Conservation (phyloP, 345 rosid genomes). For the Linum tenue region DNA sequence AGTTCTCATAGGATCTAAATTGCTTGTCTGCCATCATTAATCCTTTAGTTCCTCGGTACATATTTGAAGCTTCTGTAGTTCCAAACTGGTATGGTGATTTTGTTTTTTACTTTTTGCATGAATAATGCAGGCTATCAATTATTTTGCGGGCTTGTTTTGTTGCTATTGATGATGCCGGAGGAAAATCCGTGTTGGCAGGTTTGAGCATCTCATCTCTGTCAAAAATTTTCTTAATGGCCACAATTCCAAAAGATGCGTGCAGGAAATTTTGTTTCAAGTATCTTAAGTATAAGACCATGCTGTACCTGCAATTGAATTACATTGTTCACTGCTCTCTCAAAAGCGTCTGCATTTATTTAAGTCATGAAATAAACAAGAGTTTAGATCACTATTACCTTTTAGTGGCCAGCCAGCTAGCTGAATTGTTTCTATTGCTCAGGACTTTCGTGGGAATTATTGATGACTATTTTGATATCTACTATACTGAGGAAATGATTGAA, state of each 20-base stretch:
- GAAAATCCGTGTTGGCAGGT: slow-evolving; percentile 98
- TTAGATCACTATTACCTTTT: not conserved
- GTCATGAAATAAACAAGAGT: not conserved
- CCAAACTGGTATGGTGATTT: not conserved
- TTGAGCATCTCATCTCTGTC: slow-evolving; percentile 18
- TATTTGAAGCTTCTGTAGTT: no score
- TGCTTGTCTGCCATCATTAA: not conserved
- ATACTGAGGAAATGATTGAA: slow-evolving; percentile 88
- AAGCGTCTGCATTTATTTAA: not conserved
- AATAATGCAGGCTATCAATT: slow-evolving; percentile 89
- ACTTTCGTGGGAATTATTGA: slow-evolving; percentile 82
- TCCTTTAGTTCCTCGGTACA: not conserved
- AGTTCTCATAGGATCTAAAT: not conserved
- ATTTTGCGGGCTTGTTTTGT: slow-evolving; percentile 89
- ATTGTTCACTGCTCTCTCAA: not conserved
- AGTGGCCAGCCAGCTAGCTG: slow-evolving; percentile 7
- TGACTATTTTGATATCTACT: slow-evolving; percentile 87
- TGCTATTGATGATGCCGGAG: slow-evolving; percentile 95
- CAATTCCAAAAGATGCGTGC: slow-evolving; percentile 1
- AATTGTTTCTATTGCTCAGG: slow-evolving; percentile 39
- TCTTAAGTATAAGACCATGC: not conserved
- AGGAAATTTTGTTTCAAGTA: not conserved
- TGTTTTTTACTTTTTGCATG: slow-evolving; percentile 17
- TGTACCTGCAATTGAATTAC: not conserved
- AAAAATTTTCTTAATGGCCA: not conserved